Evolutionary conservation across 2,329 filamentous ascomycete genomes (phyloP), one percentile per base, ranked within the genome.

Genomic region (Calonectria pseudoreteaudii): DNA sequence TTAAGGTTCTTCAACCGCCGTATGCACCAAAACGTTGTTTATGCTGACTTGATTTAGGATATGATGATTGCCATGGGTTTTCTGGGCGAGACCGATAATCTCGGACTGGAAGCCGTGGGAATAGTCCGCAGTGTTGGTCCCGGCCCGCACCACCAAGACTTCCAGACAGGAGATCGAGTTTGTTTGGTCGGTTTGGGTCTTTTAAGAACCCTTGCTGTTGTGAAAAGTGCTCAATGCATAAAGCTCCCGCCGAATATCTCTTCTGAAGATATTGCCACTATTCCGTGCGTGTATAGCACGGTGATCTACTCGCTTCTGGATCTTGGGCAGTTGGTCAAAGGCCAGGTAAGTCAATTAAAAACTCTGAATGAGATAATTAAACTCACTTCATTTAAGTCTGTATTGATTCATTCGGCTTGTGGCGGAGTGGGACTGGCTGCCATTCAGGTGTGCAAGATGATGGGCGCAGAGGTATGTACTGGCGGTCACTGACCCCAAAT

Each of bases 391-490:
- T 13, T 1, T 2, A 47, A 84, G 68, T 74, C 72, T 0, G 75
- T 85, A 0, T 78, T 86, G 1, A 82, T 85, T 28, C 83, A 85
- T 69, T 71, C 76, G 1, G 83, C 77, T 2, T 76, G 75, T 18
- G 83, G 82, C 1, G 82, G 81, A 1, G 77, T 83, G 1, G 84
- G 84, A 1, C 74, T 81, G 10, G 81, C 80, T 1, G 82, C 83
- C 1, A 68, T 84, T 0, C 76, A 81, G 49, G 38, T 84, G 2
- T 75, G 73, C 7, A 68, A 74, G 28, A 75, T 78, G 68, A 49
- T 76, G 1, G 82, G 78, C 0, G 82, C 83, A 0, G 78, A 71
- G n/a, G 68, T 78, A 18, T 8, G 44, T 47, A 8, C 10, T 23
- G 20, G 10, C 9, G 5, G 4, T 18, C 4, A 13, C 20, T 23